phyloP scores from a whole-genome alignment of 257 asterid species.

The Lavandula angustifolia region DNA sequence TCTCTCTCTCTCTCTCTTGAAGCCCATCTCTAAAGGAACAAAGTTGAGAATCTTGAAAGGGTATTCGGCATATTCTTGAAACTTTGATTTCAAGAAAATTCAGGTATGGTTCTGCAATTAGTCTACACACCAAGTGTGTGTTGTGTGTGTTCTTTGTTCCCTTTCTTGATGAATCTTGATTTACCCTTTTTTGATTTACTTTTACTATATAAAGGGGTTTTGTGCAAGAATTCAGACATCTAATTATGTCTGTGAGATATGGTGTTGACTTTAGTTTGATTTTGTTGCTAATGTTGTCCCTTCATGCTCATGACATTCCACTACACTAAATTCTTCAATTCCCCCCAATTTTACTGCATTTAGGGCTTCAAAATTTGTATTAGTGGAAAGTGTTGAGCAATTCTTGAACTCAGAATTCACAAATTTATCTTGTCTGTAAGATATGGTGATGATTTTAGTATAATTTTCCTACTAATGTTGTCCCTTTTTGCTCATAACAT shows the following conservation, averaged over 20 bases:
- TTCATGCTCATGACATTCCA: no score
- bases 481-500: no score
- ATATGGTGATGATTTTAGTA: slow-evolving; percentile 18
- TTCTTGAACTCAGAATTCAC: no score
- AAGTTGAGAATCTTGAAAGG: slow-evolving; percentile 19
- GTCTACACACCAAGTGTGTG: slow-evolving; percentile 13
- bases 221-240: slow-evolving; percentile 27
- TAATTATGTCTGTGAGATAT: slow-evolving; percentile 21
- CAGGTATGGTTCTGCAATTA: slow-evolving; percentile 24
- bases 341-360: no score
- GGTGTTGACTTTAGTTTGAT: slow-evolving; percentile 14
- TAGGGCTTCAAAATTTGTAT: no score
- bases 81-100: slow-evolving; percentile 29
- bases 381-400: no score
- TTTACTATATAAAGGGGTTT: slow-evolving; percentile 5
- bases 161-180: slow-evolving; percentile 21
- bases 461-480: not conserved
- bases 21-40: not conserved
- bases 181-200: not conserved
- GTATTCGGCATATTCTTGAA: slow-evolving; percentile 10
- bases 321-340: not conserved
- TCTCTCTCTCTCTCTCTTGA: not conserved
- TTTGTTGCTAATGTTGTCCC: not conserved
- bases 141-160: not conserved
- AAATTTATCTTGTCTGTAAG: slow-evolving; percentile 24